These are phyloP conservation scores for Platismatia glauca DNA, from an alignment of 495 filamentous ascomycete genomes.

Conservation along the genomic window DNA sequence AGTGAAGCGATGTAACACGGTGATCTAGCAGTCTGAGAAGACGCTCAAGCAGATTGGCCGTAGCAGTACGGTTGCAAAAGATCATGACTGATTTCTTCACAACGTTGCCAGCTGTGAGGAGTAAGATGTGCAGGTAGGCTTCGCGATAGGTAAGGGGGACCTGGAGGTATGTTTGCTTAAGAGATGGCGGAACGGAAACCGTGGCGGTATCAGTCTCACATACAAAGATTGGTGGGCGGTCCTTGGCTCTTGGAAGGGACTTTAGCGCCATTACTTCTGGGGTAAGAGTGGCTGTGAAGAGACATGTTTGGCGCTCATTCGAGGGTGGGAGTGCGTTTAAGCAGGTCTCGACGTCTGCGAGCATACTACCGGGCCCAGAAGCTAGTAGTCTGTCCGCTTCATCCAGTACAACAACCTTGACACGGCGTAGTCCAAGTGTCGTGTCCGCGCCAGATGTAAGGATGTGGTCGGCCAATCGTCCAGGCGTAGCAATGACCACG, in stretches of 20 bases:
- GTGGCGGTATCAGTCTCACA: conserved; percentile 71
- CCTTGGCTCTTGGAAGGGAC: conserved; percentile 53
- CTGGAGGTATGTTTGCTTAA: conserved; percentile 78
- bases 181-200: conserved; percentile 62
- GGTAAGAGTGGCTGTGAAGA: conserved; percentile 96
- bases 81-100: conserved; percentile 66
- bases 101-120: conserved; percentile 68
- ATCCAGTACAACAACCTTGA: conserved; percentile 83
- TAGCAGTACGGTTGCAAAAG: conserved; percentile 88
- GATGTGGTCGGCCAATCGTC: conserved; percentile 90
- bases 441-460: conserved; percentile 83
- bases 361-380: conserved; percentile 69
- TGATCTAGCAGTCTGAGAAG: conserved; percentile 76
- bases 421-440: conserved; percentile 63
- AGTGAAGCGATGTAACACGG: conserved; percentile 85
- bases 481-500: conserved; percentile 88
- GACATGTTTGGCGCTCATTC: conserved; percentile 68
- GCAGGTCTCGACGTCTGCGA: conserved; percentile 87
- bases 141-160: conserved; percentile 84
- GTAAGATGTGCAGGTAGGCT: conserved; percentile 83
- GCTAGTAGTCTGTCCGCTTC: conserved; percentile 90
- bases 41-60: conserved; percentile 80
- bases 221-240: conserved; percentile 69
- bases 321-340: conserved; percentile 66
- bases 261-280: conserved; percentile 83